Evolutionary conservation across 139 green algal genomes (phyloP), one percentile per base, ranked within the genome.

Genomic region (Micractinium conductrix): DNA sequence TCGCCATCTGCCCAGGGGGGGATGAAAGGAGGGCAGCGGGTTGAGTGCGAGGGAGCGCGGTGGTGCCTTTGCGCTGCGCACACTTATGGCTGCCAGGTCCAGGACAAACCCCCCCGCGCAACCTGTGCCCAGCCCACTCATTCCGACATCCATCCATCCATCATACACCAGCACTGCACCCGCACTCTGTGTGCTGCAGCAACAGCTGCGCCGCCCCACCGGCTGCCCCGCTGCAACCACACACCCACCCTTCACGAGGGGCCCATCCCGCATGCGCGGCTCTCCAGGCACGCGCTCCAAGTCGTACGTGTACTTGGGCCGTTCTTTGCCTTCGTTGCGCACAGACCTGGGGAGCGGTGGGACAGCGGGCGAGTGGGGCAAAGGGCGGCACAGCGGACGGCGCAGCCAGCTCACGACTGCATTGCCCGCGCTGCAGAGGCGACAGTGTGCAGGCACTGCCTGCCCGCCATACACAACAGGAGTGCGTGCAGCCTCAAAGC

Each of bases 161-260:
- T 30, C 5, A 5, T 28, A 5, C 26, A 19, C 58, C 12, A 65
- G 19, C 5, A 5, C 30, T 14, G 58, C 21, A 30, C 58, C 58
- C 8, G 17, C 21, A 65, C 5, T 30, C 19, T 5, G 21, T 5
- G 16, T 65, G 16, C 26, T 33, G 14, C 60, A 33, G 28, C 60
- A 68, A 33, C 9, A 37, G 26, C 26, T 12, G 26, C 53, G 24
- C 53, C 7, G 8, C 53, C 53, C 53, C 53, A 62, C 19, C 19
- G 5, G 7, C 8, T 22, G 7, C 19, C 8, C 53, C 53, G n/a
- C n/a, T n/a, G n/a, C n/a, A n/a, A n/a, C n/a, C n/a, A n/a, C n/a
- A n/a, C 38, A 45, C 44, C 40, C 80, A 85, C 80, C 80, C 30
- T 79, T 71, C 24, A 85, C 63, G 37, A 85, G 80, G 19, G 63